These are phyloP conservation scores for Globisporangium solare DNA, from an alignment of 352 stramenopile species.

Conservation along the genomic window DNA sequence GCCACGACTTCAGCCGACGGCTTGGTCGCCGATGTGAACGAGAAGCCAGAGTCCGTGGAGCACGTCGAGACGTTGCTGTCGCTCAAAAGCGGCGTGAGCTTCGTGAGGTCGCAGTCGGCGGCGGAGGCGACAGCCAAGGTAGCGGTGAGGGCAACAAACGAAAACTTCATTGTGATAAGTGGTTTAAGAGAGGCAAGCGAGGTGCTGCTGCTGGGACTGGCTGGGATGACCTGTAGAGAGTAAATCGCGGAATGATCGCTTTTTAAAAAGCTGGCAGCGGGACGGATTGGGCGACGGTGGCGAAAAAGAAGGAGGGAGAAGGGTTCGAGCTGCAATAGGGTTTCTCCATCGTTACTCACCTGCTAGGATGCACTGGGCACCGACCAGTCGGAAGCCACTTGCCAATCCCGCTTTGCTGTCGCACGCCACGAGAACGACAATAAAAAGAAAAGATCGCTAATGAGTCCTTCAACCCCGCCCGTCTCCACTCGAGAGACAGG, in stretches of 20 bases:
- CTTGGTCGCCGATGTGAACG: neutral
- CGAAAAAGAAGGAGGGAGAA: too few relatives aligned
- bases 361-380: too few relatives aligned
- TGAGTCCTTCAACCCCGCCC: too few relatives aligned
- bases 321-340: neutral
- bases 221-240: neutral
- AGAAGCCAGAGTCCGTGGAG: constrained; percentile 24
- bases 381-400: too few relatives aligned
- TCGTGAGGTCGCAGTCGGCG: constrained; percentile 3
- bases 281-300: too few relatives aligned
- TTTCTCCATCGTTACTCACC: too few relatives aligned
- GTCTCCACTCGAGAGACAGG: too few relatives aligned
- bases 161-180: neutral
- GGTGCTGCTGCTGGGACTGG: neutral
- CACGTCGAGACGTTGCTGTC: constrained; percentile 3
- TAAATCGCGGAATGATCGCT: neutral
- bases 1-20: constrained; percentile 8
- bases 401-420: too few relatives aligned
- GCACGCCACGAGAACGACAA: too few relatives aligned
- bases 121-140: constrained; percentile 4
- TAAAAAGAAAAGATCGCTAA: too few relatives aligned
- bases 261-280: neutral
- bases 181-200: too few relatives aligned
- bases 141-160: constrained; percentile 7
- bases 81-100: constrained; percentile 8